Evolutionary conservation across 106 monocot genomes (phyloP).

Genomic region (Posidonia australis): DNA sequence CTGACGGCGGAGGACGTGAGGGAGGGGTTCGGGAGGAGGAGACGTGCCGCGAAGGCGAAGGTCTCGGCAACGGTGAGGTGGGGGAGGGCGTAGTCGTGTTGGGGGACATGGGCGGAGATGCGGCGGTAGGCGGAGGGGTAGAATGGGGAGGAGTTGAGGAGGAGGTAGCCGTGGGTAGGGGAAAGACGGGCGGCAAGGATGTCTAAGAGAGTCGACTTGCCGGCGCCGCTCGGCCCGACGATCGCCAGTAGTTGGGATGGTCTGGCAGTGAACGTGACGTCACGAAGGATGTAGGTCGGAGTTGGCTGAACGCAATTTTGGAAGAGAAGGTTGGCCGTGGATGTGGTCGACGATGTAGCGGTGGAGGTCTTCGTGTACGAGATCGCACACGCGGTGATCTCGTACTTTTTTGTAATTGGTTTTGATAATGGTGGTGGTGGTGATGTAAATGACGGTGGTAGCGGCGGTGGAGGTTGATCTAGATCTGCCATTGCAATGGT

Average conservation of each 20-base stretch:
- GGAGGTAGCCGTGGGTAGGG: constrained; percentile 57
- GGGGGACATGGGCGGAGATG: constrained; percentile 80
- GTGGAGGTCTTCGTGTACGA: constrained; percentile 52
- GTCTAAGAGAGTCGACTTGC: constrained; percentile 89
- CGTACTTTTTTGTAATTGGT: constrained; percentile 23
- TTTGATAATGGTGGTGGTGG: background rate
- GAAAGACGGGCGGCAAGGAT: constrained; percentile 60
- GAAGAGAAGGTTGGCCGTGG: constrained; percentile 1
- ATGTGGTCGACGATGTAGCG: background rate
- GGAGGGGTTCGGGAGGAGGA: constrained; percentile 35
- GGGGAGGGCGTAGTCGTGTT: constrained; percentile 58
- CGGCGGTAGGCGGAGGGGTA: constrained; percentile 52
- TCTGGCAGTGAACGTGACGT: constrained; percentile 63
- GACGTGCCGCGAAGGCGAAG: constrained; percentile 63
- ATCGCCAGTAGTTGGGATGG: constrained; percentile 68
- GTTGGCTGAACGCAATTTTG: too few relatives aligned
- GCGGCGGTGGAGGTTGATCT: background rate
- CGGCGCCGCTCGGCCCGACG: constrained; percentile 90
- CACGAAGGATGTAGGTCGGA: constrained; percentile 48
- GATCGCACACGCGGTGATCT: constrained; percentile 60
- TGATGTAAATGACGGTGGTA: constrained; percentile 1
- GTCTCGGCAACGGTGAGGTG: constrained; percentile 81
- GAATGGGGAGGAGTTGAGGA: constrained; percentile 64
- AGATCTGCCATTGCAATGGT: constrained; percentile 6
- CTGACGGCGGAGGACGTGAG: constrained; percentile 13